phyloP scores from a whole-genome alignment of 1,139 yeast genomes.

The Taphrina flavorubra region DNA sequence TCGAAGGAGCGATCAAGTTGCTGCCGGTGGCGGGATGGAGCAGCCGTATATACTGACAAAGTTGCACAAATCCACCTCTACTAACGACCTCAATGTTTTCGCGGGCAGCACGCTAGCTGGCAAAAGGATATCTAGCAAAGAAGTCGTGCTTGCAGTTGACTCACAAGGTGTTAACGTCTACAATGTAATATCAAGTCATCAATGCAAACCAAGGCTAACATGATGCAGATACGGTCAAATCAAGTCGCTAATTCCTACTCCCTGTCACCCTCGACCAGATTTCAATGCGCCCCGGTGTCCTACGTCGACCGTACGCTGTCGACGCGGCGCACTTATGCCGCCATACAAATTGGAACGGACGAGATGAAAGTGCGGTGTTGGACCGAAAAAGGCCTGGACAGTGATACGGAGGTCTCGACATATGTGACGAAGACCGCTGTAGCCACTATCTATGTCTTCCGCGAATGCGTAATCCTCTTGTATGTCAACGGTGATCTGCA shows the following conservation, averaged over 20 bases:
- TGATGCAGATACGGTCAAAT: slow-evolving; percentile 12
- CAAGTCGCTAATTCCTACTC: slow-evolving; percentile 31
- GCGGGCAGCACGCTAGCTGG: slow-evolving; percentile 14
- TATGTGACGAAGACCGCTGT: not conserved
- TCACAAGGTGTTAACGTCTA: slow-evolving; percentile 33
- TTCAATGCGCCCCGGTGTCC: slow-evolving; percentile 33
- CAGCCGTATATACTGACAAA: slow-evolving; percentile 30
- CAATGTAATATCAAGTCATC: slow-evolving; percentile 1
- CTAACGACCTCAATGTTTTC: slow-evolving; percentile 11
- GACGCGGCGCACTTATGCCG: slow-evolving; percentile 29
- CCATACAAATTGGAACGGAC: slow-evolving; percentile 22
- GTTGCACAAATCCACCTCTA: slow-evolving; percentile 29
- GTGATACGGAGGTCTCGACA: slow-evolving; percentile 20
- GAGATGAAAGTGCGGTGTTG: slow-evolving; percentile 22
- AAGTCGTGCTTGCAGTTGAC: slow-evolving; percentile 31
- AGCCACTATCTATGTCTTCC: slow-evolving; percentile 5
- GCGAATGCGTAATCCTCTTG: slow-evolving; percentile 6
- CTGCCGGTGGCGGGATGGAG: slow-evolving; percentile 6
- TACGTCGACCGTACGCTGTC: slow-evolving; percentile 10
- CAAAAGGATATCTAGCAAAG: slow-evolving; percentile 13
- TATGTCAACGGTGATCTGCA: slow-evolving; percentile 1
- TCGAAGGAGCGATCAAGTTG: too few relatives aligned
- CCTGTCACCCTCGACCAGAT: slow-evolving; percentile 32
- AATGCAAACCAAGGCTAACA: not conserved
- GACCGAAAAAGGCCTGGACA: slow-evolving; percentile 1